These are phyloP conservation scores for Lecanosticta acicola DNA, from an alignment of 2,329 filamentous ascomycete genomes.

Conservation along the genomic window DNA sequence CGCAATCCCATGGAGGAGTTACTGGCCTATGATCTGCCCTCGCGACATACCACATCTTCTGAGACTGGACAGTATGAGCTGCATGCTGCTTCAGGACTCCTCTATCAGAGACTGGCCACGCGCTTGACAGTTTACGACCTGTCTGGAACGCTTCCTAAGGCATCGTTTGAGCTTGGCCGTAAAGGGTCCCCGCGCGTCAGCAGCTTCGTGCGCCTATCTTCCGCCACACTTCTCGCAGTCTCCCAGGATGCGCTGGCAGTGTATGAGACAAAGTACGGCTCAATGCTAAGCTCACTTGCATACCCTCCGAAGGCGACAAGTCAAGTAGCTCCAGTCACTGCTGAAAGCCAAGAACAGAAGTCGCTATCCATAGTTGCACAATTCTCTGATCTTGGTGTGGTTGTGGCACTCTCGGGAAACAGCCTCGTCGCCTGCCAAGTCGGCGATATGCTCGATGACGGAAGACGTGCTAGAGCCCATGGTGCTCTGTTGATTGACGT, in stretches of 20 bases:
- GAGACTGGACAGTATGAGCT: constrained; percentile 24
- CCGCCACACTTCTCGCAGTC: constrained; percentile 59
- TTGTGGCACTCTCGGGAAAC: constrained; percentile 58
- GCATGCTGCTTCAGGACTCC: constrained; percentile 55
- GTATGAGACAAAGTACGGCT: constrained; percentile 64
- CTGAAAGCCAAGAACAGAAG: not conserved
- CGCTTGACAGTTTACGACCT: constrained; percentile 59
- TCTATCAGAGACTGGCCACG: constrained; percentile 55
- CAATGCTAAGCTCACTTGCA: constrained; percentile 41
- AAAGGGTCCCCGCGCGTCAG: constrained; percentile 44
- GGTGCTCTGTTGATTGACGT: constrained; percentile 65
- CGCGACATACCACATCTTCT: constrained; percentile 4
- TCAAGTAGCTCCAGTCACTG: not conserved
- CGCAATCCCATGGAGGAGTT: constrained; percentile 16
- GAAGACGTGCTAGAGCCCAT: constrained; percentile 35
- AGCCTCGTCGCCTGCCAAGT: constrained; percentile 62
- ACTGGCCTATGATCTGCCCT: constrained; percentile 22
- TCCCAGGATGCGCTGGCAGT: constrained; percentile 53
- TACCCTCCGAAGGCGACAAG: constrained; percentile 16
- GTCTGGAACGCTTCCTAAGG: constrained; percentile 55
- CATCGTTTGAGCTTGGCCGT: constrained; percentile 45
- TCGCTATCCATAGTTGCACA: constrained; percentile 39
- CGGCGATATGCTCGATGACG: constrained; percentile 25
- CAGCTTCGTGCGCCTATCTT: constrained; percentile 63
- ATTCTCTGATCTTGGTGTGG: constrained; percentile 61